Evolutionary conservation across 495 filamentous ascomycete species (phyloP), one percentile per base, ranked within the genome.

Genomic region (Lasiosphaeria ovina): DNA sequence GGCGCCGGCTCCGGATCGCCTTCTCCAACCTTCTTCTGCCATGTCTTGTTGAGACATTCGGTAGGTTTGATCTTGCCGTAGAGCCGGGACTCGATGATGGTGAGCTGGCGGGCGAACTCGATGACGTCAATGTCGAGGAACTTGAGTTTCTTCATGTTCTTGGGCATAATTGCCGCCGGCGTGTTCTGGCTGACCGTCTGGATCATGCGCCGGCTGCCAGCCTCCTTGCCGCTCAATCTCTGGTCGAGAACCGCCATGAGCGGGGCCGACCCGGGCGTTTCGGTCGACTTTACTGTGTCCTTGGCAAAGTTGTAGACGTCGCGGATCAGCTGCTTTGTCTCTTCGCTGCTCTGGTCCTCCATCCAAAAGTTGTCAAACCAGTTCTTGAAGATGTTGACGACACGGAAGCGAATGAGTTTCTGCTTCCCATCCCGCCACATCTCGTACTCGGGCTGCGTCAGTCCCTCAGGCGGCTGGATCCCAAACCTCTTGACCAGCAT

Each of bases 301-400:
- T 89, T 90, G 33, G 92, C 93, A 70, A 98, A 98, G 33, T 85
- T 84, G 75, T 93, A 89, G 1, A 97, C 91, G 62, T 91, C 86
- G 63, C 90, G 88, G 53, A 98, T 89, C 34, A 98, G 80, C 66
- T 92, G 83, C 75, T 87, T 90, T 44, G 89, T 91, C 32, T 87
- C 84, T 44, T 94, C 90, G 69, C 24, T 24, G 24, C 88, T 93
- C 48, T 86, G 84, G 31, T 89, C 87, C 71, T 98, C 94, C 94
- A 98, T 97, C 94, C 94, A 98, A 72, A 92, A 97, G 60, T 87
- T 90, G 67, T 98, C 93, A 65, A 98, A 92, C 94, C 94, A 98
- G 72, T 85, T 96, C 79, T 97, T 98, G 62, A 98, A 77, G 58
- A 97, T 97, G 70, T 97, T 98, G 66, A 98, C 92, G 8, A 98